Percentiles rank a stretch among this genome's conserved stretches.
Evolutionary conservation across 176 grass and related monocot species (phyloP).

Genomic region (Poa pratensis): DNA sequence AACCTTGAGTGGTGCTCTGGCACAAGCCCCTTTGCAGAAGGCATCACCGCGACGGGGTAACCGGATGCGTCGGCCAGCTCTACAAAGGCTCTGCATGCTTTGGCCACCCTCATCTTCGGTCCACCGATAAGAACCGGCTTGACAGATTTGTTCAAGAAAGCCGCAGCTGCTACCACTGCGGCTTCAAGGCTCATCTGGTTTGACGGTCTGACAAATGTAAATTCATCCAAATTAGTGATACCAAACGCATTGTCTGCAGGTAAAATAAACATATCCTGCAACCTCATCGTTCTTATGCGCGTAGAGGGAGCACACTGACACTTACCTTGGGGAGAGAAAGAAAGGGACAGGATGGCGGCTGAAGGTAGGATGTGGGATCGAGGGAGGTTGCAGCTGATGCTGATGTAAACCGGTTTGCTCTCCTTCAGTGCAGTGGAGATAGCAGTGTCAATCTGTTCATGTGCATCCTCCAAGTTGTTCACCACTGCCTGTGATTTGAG

Average conservation of each 20-base stretch:
- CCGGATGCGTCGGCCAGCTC: constrained; percentile 56
- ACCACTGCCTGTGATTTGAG: constrained; percentile 52
- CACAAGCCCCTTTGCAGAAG: constrained; percentile 65
- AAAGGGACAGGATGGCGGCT: constrained; percentile 52
- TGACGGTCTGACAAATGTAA: constrained; percentile 43
- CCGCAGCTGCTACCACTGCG: constrained; percentile 47
- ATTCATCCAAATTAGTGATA: background rate
- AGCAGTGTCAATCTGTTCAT: constrained; percentile 62
- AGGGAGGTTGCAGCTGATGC: constrained; percentile 60
- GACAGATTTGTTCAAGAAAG: constrained; percentile 63
- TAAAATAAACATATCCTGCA: no score
- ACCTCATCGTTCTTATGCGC: background rate
- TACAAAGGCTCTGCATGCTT: constrained; percentile 53
- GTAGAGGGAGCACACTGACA: background rate
- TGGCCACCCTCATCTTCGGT: constrained; percentile 61
- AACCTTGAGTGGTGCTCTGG: constrained; percentile 56
- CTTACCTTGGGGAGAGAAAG: constrained; percentile 63
- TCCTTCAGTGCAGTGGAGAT: constrained; percentile 66
- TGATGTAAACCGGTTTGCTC: constrained; percentile 72
- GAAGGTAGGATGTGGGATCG: constrained; percentile 56
- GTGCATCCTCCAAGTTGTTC: constrained; percentile 64
- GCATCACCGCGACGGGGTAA: constrained; percentile 48
- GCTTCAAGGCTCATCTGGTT: constrained; percentile 53
- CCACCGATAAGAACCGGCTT: constrained; percentile 62
- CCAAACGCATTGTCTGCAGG: background rate